phyloP scores from a whole-genome alignment of 495 filamentous ascomycete genomes.

The Penicillium alfredii region DNA sequence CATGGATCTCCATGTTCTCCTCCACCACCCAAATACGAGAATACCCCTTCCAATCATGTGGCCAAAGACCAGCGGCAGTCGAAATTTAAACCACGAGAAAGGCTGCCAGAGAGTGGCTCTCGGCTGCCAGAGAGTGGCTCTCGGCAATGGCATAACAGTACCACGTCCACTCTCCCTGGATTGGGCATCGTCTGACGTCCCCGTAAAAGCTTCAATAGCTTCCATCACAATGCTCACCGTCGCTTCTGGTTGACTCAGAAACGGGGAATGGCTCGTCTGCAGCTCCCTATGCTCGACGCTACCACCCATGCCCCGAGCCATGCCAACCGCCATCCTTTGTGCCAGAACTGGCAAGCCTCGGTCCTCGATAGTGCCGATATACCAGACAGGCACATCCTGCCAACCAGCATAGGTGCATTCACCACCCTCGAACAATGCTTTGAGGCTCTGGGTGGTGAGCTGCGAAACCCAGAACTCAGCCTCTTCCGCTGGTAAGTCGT shows the following conservation, averaged over 20 bases:
- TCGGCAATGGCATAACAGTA: constrained; percentile 5
- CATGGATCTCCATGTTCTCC: constrained; percentile 9
- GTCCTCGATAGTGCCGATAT: constrained; percentile 31
- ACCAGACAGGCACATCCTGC: constrained; percentile 27
- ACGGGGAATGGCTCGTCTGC: constrained; percentile 30
- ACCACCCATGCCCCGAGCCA: constrained; percentile 26
- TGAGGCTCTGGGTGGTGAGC: constrained; percentile 26
- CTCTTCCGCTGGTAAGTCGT: constrained; percentile 19
- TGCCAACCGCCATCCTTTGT: constrained; percentile 27
- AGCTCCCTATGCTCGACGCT: constrained; percentile 25
- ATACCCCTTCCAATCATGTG: constrained; percentile 9
- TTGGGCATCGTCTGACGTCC: background rate
- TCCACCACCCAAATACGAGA: constrained; percentile 7
- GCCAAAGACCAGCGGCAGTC: constrained; percentile 14
- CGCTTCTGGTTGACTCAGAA: constrained; percentile 26
- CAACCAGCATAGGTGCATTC: constrained; percentile 29
- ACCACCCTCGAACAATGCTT: constrained; percentile 28
- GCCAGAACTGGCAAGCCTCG: constrained; percentile 24
- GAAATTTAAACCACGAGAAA: constrained; percentile 11
- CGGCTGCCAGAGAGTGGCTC: background rate
- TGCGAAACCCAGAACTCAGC: constrained; percentile 19
- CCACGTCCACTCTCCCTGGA: background rate
- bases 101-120: background rate
- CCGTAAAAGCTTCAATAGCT: constrained; percentile 22
- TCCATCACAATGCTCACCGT: constrained; percentile 23